Conservation (phyloP, 148 eudicot species). For the Arctostaphylos glauca region DNA sequence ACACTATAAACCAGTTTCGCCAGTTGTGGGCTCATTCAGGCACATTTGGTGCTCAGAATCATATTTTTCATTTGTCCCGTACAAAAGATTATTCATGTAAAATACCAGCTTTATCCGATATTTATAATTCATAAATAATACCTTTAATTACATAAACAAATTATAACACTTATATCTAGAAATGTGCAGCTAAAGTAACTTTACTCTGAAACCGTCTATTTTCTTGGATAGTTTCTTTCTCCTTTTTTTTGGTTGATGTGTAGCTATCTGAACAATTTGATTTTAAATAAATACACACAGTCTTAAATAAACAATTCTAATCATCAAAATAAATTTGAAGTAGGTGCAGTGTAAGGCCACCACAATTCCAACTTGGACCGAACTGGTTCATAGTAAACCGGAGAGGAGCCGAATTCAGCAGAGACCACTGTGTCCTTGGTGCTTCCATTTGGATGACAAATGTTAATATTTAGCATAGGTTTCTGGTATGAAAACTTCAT, state of each 20-base stretch:
- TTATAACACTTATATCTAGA: no score
- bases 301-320: neutral
- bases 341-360: no score
- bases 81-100: neutral
- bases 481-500: neutral
- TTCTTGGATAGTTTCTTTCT: neutral
- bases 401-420: neutral
- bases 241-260: neutral
- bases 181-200: neutral
- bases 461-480: neutral
- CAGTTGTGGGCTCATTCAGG: neutral
- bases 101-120: neutral
- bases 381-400: neutral
- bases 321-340: neutral
- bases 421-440: neutral
- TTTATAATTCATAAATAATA: no score
- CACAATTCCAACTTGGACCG: neutral
- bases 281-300: neutral
- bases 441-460: neutral
- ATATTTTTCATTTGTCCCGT: neutral
- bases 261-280: neutral
- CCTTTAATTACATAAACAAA: neutral
- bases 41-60: neutral
- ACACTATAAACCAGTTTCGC: neutral
- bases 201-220: neutral